These are phyloP conservation scores for Carex littledalei DNA, from an alignment of 176 grass and related monocot species.

Conservation along the genomic window DNA sequence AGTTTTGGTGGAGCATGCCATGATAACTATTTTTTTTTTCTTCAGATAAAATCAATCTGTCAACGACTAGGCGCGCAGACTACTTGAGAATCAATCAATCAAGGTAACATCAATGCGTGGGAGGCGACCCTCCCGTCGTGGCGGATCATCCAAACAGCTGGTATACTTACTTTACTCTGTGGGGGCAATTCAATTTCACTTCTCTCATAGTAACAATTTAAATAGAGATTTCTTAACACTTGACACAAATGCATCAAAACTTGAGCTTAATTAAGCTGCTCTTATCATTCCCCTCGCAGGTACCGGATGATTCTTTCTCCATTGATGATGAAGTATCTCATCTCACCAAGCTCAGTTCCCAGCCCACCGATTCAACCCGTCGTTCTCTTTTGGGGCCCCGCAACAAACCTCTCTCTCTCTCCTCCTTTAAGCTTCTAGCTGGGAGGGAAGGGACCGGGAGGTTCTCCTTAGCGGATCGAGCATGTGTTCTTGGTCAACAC, in stretches of 20 bases:
- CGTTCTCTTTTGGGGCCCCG: background rate
- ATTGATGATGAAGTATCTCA: constrained; percentile 50
- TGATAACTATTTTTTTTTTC: no score
- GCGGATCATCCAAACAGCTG: constrained; percentile 22
- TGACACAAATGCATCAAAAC: background rate
- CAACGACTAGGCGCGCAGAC: no score
- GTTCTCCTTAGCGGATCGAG: constrained; percentile 49
- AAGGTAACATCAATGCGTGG: constrained; percentile 14
- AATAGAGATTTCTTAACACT: background rate
- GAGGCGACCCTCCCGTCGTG: background rate
- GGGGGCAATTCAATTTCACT: background rate
- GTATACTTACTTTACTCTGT: background rate
- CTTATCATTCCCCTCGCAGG: background rate
- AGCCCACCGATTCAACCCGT: constrained; percentile 24
- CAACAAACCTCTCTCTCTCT: constrained; percentile 31
- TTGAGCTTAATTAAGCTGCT: background rate
- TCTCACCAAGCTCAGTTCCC: constrained; percentile 52
- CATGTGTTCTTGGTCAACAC: constrained; percentile 40
- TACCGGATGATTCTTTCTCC: constrained; percentile 39
- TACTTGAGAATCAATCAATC: no score
- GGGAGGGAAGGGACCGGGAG: constrained; percentile 52
- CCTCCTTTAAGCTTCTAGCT: constrained; percentile 47
- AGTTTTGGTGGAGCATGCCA: no score
- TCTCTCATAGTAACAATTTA: background rate
- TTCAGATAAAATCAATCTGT: no score